Evolutionary conservation across 2,329 filamentous ascomycete genomes (phyloP).

Genomic region (Davidsoniella virescens): DNA sequence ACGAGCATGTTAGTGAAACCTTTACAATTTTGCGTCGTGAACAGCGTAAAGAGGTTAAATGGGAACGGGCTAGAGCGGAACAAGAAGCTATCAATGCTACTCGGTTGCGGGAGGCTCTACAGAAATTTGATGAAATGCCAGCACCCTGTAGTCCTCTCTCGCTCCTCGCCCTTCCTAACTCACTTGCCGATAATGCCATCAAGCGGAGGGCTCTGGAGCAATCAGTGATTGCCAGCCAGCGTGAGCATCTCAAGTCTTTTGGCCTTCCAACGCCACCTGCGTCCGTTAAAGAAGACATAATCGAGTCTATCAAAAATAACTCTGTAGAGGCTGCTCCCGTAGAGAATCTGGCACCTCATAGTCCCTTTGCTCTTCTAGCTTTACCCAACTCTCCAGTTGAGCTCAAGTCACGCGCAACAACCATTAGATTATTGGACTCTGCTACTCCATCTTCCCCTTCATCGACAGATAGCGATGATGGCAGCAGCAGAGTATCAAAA

Average conservation of each 20-base stretch:
- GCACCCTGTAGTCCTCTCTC: conserved; percentile 26
- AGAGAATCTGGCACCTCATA: background rate
- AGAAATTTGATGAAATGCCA: conserved; percentile 6
- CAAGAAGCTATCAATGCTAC: conserved; percentile 68
- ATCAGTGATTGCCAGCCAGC: conserved; percentile 6
- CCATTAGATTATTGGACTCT: background rate
- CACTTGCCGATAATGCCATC: conserved; percentile 22
- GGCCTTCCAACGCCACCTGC: background rate
- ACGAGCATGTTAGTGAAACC: conserved; percentile 62
- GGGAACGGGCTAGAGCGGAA: conserved; percentile 79
- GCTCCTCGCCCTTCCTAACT: conserved; percentile 41
- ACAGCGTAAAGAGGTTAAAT: conserved; percentile 71
- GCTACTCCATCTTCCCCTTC: conserved; percentile 7
- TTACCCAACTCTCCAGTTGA: conserved; percentile 8
- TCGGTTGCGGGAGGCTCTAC: conserved; percentile 28
- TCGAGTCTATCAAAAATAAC: background rate
- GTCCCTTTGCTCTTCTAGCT: conserved; percentile 2
- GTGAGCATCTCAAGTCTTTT: conserved; percentile 9
- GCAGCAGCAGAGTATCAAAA: conserved; percentile 25
- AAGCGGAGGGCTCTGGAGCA: conserved; percentile 3
- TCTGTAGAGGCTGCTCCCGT: background rate
- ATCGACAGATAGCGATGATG: background rate
- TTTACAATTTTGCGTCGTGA: conserved; percentile 59
- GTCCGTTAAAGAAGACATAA: background rate
- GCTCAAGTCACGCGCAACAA: background rate